Percentiles rank a stretch among this genome's conserved stretches.
phyloP scores from a whole-genome alignment of 2,329 filamentous ascomycete species.

The Alternaria gaisen region DNA sequence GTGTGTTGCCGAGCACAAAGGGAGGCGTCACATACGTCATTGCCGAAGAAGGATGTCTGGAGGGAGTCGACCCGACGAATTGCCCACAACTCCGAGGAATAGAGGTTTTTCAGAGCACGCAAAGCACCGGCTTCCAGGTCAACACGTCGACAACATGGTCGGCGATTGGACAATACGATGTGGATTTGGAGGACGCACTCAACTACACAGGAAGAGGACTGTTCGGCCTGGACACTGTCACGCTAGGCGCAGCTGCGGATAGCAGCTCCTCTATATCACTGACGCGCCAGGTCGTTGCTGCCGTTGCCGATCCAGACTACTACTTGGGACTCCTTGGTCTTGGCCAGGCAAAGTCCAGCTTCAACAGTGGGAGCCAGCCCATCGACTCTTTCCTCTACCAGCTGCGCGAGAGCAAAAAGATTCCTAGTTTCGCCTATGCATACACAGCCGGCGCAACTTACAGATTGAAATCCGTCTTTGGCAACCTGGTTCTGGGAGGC shows the following conservation, averaged over 20 bases:
- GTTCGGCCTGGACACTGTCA: constrained; percentile 46
- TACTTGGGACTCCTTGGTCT: constrained; percentile 43
- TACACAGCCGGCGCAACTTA: constrained; percentile 51
- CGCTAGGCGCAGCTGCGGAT: constrained; percentile 35
- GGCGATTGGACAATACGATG: constrained; percentile 42
- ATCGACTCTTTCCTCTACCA: constrained; percentile 40
- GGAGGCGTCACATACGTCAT: constrained; percentile 43
- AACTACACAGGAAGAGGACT: constrained; percentile 38
- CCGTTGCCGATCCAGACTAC: constrained; percentile 41
- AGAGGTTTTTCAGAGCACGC: constrained; percentile 39
- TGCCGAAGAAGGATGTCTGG: constrained; percentile 47
- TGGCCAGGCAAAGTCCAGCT: constrained; percentile 41
- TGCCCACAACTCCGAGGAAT: constrained; percentile 44
- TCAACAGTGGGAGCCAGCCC: constrained; percentile 38
- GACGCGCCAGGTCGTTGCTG: constrained; percentile 42
- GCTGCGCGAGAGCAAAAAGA: constrained; percentile 39
- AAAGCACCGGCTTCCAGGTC: constrained; percentile 45
- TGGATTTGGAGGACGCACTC: constrained; percentile 42
- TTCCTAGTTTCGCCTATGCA: constrained; percentile 47
- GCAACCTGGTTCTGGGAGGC: constrained; percentile 53
- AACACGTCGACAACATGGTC: constrained; percentile 45
- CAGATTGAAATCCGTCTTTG: constrained; percentile 43
- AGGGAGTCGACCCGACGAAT: constrained; percentile 35
- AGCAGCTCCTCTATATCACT: constrained; percentile 29
- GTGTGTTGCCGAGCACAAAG: constrained; percentile 49